phyloP scores from a whole-genome alignment of 1,284 basidiomycete species.

The Vanrija sp. region DNA sequence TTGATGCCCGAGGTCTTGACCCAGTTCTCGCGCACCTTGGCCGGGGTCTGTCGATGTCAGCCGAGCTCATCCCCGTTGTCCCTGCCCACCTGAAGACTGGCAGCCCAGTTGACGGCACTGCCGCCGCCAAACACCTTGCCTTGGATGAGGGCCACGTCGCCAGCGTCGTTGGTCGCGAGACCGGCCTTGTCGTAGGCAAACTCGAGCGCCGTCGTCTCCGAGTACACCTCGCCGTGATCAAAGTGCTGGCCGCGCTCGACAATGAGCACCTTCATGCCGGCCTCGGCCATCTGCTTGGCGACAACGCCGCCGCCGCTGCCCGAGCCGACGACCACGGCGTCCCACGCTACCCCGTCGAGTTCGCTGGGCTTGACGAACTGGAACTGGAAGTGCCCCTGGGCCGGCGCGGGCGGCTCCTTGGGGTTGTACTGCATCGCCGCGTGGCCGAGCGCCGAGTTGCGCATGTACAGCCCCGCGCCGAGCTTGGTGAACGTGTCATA shows the following conservation, averaged over 20 bases:
- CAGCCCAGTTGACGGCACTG: slow-evolving; percentile 53
- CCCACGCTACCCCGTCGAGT: background rate
- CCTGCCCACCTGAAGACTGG: slow-evolving; percentile 30
- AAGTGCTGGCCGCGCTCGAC: slow-evolving; percentile 52
- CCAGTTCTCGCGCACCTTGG: slow-evolving; percentile 10
- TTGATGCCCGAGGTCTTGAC: slow-evolving; percentile 2
- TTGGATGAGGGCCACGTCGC: slow-evolving; percentile 46
- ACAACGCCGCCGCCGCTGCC: slow-evolving; percentile 51
- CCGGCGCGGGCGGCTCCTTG: background rate
- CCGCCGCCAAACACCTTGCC: slow-evolving; percentile 52
- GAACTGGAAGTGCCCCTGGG: slow-evolving; percentile 1
- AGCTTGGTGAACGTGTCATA: slow-evolving; percentile 15
- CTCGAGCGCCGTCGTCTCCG: slow-evolving; percentile 43
- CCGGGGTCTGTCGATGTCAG: slow-evolving; percentile 12
- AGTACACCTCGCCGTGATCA: slow-evolving; percentile 38
- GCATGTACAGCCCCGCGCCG: slow-evolving; percentile 7
- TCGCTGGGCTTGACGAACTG: background rate
- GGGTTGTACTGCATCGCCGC: slow-evolving; percentile 10
- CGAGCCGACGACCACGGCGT: slow-evolving; percentile 47
- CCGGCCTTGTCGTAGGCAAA: slow-evolving; percentile 48
- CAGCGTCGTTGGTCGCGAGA: slow-evolving; percentile 45
- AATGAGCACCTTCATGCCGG: slow-evolving; percentile 44
- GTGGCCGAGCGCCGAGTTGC: slow-evolving; percentile 5
- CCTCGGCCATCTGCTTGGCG: slow-evolving; percentile 41
- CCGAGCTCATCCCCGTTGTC: slow-evolving; percentile 21